A percentile compares a stretch with the other conserved stretches of the same genome.
Evolutionary conservation across 495 filamentous ascomycete genomes (phyloP).

Genomic region (Lindgomyces ingoldianus): DNA sequence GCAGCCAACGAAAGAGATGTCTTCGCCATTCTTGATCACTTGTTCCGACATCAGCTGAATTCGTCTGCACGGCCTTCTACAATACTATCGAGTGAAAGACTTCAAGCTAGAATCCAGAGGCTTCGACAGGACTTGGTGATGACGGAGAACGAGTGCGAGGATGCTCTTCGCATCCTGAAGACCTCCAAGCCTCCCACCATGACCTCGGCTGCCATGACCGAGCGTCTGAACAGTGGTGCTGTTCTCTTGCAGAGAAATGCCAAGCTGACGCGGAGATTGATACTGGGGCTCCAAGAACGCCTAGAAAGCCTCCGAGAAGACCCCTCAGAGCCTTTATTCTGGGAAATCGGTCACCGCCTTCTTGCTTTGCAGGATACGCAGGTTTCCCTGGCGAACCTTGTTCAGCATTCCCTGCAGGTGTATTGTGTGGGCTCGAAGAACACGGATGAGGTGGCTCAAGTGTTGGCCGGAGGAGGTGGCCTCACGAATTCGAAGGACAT

Average conservation of each 20-base stretch:
- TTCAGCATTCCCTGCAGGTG: constrained; percentile 5
- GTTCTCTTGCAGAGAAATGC: constrained; percentile 11
- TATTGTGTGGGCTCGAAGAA: neutral
- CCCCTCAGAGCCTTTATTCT: neutral
- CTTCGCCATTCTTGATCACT: neutral
- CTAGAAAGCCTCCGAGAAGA: neutral
- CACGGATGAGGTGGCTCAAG: neutral
- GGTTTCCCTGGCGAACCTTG: constrained; percentile 7
- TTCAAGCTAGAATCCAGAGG: neutral
- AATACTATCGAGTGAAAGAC: neutral
- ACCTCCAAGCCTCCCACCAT: neutral
- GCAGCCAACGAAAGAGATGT: neutral
- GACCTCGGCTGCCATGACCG: neutral
- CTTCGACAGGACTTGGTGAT: neutral
- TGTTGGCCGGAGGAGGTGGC: neutral
- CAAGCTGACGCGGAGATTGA: constrained; percentile 10
- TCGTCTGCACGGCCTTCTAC: neutral
- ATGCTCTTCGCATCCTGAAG: constrained; percentile 5
- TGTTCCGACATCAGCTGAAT: neutral
- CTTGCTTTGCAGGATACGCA: constrained; percentile 24
- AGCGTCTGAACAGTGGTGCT: constrained; percentile 2
- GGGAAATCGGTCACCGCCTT: constrained; percentile 8
- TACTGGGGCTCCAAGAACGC: constrained; percentile 7
- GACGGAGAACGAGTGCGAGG: constrained; percentile 7
- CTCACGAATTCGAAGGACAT: neutral